Evolutionary conservation across 768 basidiomycete genomes (phyloP).

Genomic region (Kockovaella imperatae): DNA sequence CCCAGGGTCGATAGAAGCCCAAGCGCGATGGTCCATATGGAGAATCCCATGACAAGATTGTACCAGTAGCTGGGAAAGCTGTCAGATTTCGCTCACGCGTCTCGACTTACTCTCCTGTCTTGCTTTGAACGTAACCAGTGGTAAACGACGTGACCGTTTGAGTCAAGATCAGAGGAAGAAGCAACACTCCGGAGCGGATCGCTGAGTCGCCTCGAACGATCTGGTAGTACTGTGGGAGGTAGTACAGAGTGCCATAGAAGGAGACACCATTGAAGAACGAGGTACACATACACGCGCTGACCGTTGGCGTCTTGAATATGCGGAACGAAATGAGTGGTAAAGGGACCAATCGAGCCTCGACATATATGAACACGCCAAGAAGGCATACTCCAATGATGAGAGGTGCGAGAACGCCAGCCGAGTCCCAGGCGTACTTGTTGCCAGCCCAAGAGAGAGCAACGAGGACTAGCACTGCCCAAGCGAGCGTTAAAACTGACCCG

Average conservation of each 20-base stretch:
- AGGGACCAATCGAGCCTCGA: slow-evolving; percentile 64
- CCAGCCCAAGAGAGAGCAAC: slow-evolving; percentile 72
- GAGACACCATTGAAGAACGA: slow-evolving; percentile 57
- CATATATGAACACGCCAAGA: slow-evolving; percentile 56
- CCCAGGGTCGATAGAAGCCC: slow-evolving; percentile 63
- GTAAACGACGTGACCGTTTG: slow-evolving; percentile 52
- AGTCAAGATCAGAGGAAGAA: slow-evolving; percentile 61
- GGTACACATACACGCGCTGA: slow-evolving; percentile 59
- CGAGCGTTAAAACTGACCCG: slow-evolving; percentile 56
- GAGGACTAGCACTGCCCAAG: slow-evolving; percentile 58
- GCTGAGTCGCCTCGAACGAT: slow-evolving; percentile 61
- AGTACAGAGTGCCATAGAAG: slow-evolving; percentile 51
- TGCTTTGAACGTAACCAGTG: slow-evolving; percentile 58
- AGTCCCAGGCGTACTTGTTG: slow-evolving; percentile 63
- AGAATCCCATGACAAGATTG: slow-evolving; percentile 59
- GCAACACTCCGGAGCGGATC: slow-evolving; percentile 57
- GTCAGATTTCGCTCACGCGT: too few species aligned
- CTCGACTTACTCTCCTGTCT: slow-evolving; percentile 61
- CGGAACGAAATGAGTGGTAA: slow-evolving; percentile 68
- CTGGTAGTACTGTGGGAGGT: slow-evolving; percentile 70
- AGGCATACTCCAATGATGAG: slow-evolving; percentile 55
- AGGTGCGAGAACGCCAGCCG: slow-evolving; percentile 58
- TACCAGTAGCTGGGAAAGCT: too few species aligned
- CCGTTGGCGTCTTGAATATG: slow-evolving; percentile 62
- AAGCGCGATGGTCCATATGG: slow-evolving; percentile 61